Evolutionary conservation across 805 yeast species (phyloP).

Genomic region (Metschnikowia bowlesiae): DNA sequence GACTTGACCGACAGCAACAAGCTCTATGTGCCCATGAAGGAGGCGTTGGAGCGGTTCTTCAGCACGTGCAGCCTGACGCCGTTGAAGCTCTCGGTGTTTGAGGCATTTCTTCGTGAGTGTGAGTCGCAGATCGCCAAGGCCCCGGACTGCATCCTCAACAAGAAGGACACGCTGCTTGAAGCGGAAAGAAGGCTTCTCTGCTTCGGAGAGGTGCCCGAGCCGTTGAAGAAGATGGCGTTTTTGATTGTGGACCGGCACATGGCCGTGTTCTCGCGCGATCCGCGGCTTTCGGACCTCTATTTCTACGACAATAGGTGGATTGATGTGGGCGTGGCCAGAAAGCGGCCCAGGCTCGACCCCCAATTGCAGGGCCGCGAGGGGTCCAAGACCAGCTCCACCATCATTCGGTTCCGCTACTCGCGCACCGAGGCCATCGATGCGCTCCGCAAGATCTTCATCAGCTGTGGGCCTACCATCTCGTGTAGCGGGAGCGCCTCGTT

Average conservation of each 20-base stretch:
- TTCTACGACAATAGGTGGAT: conserved; percentile 69
- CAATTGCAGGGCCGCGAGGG: not conserved
- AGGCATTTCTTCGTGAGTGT: conserved; percentile 56
- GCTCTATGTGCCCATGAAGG: conserved; percentile 46
- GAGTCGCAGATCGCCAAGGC: conserved; percentile 38
- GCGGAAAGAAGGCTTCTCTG: conserved; percentile 61
- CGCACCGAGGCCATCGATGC: conserved; percentile 31
- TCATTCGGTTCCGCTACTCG: conserved; percentile 18
- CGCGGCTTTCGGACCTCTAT: conserved; percentile 51
- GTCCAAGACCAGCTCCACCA: conserved; percentile 1
- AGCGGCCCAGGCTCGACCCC: not conserved
- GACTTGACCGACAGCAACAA: conserved; percentile 41
- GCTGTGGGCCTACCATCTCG: conserved; percentile 10
- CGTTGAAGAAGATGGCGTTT: conserved; percentile 35
- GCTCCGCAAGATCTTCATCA: conserved; percentile 33
- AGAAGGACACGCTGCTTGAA: conserved; percentile 24
- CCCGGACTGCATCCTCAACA: conserved; percentile 12
- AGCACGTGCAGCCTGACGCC: conserved; percentile 49
- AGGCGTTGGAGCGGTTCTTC: conserved; percentile 48
- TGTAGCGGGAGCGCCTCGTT: conserved; percentile 11
- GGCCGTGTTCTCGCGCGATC: conserved; percentile 38
- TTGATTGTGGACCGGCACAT: conserved; percentile 47
- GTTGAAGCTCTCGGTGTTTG: conserved; percentile 52
- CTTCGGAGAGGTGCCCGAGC: conserved; percentile 54
- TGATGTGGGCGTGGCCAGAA: conserved; percentile 28